Conservation (phyloP, 2,329 filamentous ascomycete genomes). For the Fusarium abutilonis region DNA sequence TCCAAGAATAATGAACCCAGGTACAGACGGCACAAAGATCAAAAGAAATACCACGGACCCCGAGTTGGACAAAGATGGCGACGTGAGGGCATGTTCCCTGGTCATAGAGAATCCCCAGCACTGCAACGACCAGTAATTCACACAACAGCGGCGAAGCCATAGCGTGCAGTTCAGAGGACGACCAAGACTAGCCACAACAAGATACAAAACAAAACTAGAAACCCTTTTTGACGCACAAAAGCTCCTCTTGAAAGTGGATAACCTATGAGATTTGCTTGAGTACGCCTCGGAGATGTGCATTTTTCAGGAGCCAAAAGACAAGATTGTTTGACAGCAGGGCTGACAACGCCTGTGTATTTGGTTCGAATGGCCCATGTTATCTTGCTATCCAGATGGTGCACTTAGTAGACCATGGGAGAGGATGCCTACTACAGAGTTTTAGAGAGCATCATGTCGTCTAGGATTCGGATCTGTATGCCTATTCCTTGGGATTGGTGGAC, state of each 20-base stretch:
- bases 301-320: conserved; percentile 7
- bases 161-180: background rate
- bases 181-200: background rate
- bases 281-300: conserved; percentile 4
- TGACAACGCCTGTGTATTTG: conserved; percentile 21
- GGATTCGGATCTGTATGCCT: too few species aligned
- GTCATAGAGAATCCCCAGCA: background rate
- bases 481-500: too few species aligned
- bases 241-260: conserved; percentile 9
- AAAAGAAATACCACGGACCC: background rate
- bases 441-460: background rate
- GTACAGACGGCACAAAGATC: background rate
- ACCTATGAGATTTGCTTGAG: conserved; percentile 14
- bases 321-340: conserved; percentile 36
- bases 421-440: background rate
- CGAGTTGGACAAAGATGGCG: conserved; percentile 1
- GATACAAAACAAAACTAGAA: background rate
- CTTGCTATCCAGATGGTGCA: conserved; percentile 15
- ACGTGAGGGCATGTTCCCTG: background rate
- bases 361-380: conserved; percentile 10
- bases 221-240: background rate
- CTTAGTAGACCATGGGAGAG: background rate
- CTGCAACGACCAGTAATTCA: background rate
- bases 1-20: background rate
- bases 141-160: background rate